A percentile compares a stretch with the other conserved stretches of the same genome.
phyloP scores from a whole-genome alignment of 2,329 filamentous ascomycete genomes.

The Elsinoe perseae region DNA sequence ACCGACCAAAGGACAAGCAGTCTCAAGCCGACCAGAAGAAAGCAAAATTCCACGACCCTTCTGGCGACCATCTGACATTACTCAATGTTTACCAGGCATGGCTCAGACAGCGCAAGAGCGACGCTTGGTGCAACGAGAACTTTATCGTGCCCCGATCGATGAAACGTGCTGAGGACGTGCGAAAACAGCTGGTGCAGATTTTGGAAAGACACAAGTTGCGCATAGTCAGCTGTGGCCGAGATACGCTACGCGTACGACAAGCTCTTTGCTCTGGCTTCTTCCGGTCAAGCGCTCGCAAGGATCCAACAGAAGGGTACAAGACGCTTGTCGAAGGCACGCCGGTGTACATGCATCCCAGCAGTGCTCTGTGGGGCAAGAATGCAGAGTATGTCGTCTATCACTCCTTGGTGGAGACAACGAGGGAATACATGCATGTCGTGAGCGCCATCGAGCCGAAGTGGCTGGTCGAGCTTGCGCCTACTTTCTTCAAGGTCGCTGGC shows the following conservation, averaged over 20 bases:
- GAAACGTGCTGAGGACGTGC: conserved; percentile 81
- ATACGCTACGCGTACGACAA: conserved; percentile 79
- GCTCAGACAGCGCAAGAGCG: conserved; percentile 75
- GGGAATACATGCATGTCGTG: conserved; percentile 97
- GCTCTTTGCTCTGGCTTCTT: conserved; percentile 93
- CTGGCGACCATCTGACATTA: conserved; percentile 87
- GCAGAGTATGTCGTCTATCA: conserved; percentile 96
- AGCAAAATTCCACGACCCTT: conserved; percentile 90
- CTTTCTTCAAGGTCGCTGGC: conserved; percentile 94
- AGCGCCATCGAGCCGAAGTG: conserved; percentile 89
- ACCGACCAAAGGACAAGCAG: conserved; percentile 95
- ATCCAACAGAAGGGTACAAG: conserved; percentile 95
- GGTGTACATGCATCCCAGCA: conserved; percentile 88
- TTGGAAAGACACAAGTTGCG: conserved; percentile 85
- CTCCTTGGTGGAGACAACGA: conserved; percentile 80
- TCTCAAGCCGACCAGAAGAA: conserved; percentile 95
- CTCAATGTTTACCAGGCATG: conserved; percentile 97
- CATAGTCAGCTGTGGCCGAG: conserved; percentile 74
- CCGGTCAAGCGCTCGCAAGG: conserved; percentile 87
- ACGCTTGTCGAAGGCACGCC: conserved; percentile 92
- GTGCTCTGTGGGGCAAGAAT: conserved; percentile 88
- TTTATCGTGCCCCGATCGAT: conserved; percentile 91
- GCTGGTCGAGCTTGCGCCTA: conserved; percentile 93
- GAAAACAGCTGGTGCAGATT: conserved; percentile 85
- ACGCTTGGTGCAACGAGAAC: conserved; percentile 94